phyloP scores from a whole-genome alignment of 2,329 filamentous ascomycete species.

The Teratosphaeria gauchensis region DNA sequence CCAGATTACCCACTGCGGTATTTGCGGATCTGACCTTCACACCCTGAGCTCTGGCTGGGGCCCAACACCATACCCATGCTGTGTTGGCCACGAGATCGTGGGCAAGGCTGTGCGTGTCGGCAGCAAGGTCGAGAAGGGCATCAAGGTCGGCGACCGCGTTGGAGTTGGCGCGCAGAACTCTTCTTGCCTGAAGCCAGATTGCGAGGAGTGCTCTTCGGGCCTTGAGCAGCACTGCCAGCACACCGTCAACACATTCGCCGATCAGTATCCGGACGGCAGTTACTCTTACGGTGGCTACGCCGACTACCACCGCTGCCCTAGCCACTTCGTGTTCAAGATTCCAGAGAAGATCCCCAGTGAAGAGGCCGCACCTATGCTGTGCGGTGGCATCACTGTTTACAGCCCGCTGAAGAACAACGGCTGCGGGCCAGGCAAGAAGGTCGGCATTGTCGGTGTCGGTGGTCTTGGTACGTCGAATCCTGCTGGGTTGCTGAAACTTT shows the following conservation, averaged over 20 bases:
- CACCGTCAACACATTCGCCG: conserved; percentile 23
- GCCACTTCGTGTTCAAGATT: conserved; percentile 51
- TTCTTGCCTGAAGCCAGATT: conserved; percentile 39
- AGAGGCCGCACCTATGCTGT: conserved; percentile 61
- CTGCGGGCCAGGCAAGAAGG: conserved; percentile 58
- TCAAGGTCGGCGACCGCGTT: conserved; percentile 32
- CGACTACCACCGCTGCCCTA: conserved; percentile 38
- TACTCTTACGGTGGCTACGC: conserved; percentile 57
- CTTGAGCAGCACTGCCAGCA: conserved; percentile 20
- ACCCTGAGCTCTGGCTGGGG: conserved; percentile 33
- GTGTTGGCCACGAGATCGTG: conserved; percentile 27
- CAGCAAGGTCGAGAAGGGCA: conserved; percentile 20
- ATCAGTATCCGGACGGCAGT: conserved; percentile 18
- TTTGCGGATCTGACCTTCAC: conserved; percentile 19
- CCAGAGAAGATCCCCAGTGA: conserved; percentile 40
- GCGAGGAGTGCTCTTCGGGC: conserved; percentile 54
- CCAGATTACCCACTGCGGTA: conserved; percentile 27
- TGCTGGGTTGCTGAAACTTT: background rate
- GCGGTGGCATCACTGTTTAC: conserved; percentile 67
- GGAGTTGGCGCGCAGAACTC: conserved; percentile 44
- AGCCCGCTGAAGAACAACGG: conserved; percentile 58
- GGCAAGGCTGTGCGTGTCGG: conserved; percentile 26
- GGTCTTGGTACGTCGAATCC: background rate
- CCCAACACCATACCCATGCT: conserved; percentile 30
- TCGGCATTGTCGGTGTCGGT: conserved; percentile 64